Evolutionary conservation across 495 filamentous ascomycete genomes (phyloP), one percentile per base, ranked within the genome.

Genomic region (Pseudevernia furfuracea): DNA sequence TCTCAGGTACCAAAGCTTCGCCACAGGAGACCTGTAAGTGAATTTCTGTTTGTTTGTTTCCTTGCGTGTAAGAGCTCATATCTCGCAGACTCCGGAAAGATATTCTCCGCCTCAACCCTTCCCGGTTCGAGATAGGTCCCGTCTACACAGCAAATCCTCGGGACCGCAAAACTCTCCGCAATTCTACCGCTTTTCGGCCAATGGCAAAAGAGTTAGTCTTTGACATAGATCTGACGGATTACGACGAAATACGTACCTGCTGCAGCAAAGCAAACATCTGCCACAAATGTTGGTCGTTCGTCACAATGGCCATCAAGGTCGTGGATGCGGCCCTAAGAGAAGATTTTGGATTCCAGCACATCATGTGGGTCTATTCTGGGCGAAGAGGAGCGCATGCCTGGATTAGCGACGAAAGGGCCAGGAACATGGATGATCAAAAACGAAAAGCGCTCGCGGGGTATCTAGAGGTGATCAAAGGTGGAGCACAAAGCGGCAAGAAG

Each of bases 171-270:
- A 85, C 84, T 0, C 76, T 96, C 9, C 85, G 87, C 52, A 96
- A 95, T 74, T 76, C 82, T 21, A 81, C 80, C 61, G 78, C 81
- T 12, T 92, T 94, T 73, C 81, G 81, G 55, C 92, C 94, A 4
- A 73, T 95, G 5, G 79, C 86, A 2, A 97, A 97, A 72, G 94
- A 98, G 74, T 76, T 98, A 21, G 95, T 96, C 66, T 97, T 98
- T 77, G 94, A 98, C 86, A 96, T 98, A 68, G 94, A 98, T 83
- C 81, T 98, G 81, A 97, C 93, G 36, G 94, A 97, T 78, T 98
- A 98, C 75, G 94, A 98, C 72, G 89, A 96, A 57, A 89, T 97
- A 68, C 87, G 94, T 30, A 96, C 93, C 28, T 98, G 94, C 76
- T 98, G 94, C 74, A 84, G 86, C 63, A 90, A 92, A 69, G 92